Evolutionary conservation across 139 green algal species (phyloP).

Genomic region (Tetradesmus obliquus): DNA sequence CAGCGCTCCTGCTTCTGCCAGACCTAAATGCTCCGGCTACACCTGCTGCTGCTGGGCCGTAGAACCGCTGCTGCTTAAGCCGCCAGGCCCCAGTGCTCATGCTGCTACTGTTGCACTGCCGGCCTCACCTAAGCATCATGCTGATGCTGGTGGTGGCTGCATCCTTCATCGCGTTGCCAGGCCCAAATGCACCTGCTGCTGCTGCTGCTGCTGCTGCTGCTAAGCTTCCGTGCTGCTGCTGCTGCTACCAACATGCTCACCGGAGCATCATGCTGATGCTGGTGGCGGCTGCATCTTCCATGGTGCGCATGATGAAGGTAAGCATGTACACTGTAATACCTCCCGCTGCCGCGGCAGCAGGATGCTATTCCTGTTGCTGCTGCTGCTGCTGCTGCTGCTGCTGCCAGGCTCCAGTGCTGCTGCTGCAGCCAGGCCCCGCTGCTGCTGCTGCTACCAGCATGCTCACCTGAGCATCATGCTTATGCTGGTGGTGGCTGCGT

Average conservation of each 20-base stretch:
- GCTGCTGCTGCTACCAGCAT: neutral
- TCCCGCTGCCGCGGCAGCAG: too few species aligned
- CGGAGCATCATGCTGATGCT: slow-evolving; percentile 31
- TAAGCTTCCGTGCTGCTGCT: too few species aligned
- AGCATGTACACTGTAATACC: too few species aligned
- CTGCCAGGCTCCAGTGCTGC: neutral
- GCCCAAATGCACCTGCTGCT: too few species aligned
- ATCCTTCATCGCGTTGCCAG: slow-evolving; percentile 47
- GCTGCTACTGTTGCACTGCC: neutral
- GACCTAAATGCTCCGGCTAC: too few species aligned
- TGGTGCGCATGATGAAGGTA: neutral
- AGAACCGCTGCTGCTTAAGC: neutral
- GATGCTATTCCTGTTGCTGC: neutral
- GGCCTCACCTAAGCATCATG: slow-evolving; percentile 44
- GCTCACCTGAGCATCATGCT: slow-evolving; percentile 52
- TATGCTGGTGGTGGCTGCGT: slow-evolving; percentile 62
- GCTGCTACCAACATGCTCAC: neutral
- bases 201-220: too few species aligned
- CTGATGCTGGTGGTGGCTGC: slow-evolving; percentile 58
- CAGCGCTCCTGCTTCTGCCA: too few species aligned
- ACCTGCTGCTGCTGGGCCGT: neutral
- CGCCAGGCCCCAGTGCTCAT: too few species aligned
- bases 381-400: neutral
- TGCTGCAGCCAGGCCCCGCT: neutral
- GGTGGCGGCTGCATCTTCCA: slow-evolving; percentile 58